phyloP scores from a whole-genome alignment of 768 basidiomycete genomes.

The Heimioporus sp. region DNA sequence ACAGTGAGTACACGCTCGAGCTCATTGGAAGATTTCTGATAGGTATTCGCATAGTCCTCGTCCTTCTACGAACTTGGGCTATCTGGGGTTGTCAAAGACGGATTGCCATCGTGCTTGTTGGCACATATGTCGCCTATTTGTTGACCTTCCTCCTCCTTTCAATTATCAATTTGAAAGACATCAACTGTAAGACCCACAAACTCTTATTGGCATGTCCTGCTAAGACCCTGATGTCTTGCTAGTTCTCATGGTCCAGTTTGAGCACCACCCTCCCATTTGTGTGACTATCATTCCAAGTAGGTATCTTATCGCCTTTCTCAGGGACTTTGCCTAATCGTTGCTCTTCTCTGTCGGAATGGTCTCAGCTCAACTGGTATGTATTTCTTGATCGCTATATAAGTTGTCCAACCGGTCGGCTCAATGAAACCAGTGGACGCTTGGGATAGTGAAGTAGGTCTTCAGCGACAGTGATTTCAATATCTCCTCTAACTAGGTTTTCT shows the following conservation, averaged over 20 bases:
- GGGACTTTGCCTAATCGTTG: not conserved
- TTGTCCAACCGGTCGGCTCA: not conserved
- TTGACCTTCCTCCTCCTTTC: not conserved
- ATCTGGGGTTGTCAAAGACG: slow-evolving; percentile 12
- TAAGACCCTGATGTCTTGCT: not conserved
- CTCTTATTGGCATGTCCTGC: not conserved
- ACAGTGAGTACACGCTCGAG: slow-evolving; percentile 5
- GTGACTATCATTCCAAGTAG: not conserved
- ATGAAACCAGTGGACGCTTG: slow-evolving; percentile 3
- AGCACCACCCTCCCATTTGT: slow-evolving; percentile 2
- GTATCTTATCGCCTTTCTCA: not conserved
- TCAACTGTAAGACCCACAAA: not conserved
- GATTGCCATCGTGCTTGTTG: not conserved
- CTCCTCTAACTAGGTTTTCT: not conserved
- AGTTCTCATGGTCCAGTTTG: not conserved
- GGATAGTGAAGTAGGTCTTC: slow-evolving; percentile 2
- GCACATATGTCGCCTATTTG: slow-evolving; percentile 7
- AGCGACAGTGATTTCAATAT: not conserved
- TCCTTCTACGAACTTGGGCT: slow-evolving; percentile 19
- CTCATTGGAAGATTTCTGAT: not conserved
- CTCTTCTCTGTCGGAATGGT: not conserved
- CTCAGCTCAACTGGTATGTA: not conserved
- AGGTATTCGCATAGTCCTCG: slow-evolving; percentile 5
- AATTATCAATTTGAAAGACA: not conserved
- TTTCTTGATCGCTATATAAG: not conserved